Evolutionary conservation across 345 rosid species (phyloP), one percentile per base, ranked within the genome.

Genomic region (Populus davidiana): DNA sequence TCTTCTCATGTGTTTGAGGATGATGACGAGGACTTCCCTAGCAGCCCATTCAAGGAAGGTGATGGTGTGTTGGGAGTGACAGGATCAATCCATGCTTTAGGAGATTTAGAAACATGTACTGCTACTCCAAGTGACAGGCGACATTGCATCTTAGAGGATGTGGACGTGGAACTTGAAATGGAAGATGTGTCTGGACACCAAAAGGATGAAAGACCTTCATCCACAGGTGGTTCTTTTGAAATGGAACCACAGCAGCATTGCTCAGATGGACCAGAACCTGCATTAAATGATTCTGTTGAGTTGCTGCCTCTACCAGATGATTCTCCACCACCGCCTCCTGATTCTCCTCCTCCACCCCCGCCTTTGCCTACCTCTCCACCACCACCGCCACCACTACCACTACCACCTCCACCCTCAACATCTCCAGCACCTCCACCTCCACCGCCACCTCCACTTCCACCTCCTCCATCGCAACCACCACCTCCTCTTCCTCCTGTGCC

Each of bases 141-240:
- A 38, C 94, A 90, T 66, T 82, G 90, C 81, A 88, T 90, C 71
- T 86, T 96, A 76, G 93, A 91, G 83, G 96, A 94, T 71, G 92
- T 88, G 52, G 94, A 90, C 78, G 94, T 89, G 77, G 99, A 89
- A 82, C 91, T 92, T 75, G 98, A 91, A 86, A 90, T 91, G 96
- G 97, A 93, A 84, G 96, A 90, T 84, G 93, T 83, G 71, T 92
- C 94, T 74, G 91, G 87, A 77, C 89, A 86, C 76, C 89, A 81
- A 11, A 92, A 85, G 88, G 93, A 85, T 67, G 96, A 84, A 77
- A 82, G 77, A 59, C 78, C 84, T n/a, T 78, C 61, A 35, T 31
- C 59, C 35, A 72, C 33, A 16, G 75, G 61, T 70, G 72, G 69
- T 82, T 54, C 75, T 59, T 73, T 77, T 70, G 92, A 81, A 74